Evolutionary conservation across 495 filamentous ascomycete genomes (phyloP).

Genomic region (Hyphodiscus hymeniophilus): DNA sequence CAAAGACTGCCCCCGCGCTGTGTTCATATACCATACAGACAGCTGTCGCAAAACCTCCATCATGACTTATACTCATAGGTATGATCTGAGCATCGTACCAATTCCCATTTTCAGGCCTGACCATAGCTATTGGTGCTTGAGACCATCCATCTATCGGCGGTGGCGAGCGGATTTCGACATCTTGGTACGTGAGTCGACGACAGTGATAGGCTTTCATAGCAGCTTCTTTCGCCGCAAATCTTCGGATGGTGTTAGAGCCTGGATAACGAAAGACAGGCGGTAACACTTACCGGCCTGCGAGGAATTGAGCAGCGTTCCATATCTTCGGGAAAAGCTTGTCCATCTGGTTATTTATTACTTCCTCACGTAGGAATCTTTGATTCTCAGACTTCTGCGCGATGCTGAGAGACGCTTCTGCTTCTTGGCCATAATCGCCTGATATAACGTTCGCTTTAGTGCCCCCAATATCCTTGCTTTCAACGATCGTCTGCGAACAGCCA

Average conservation of each 20-base stretch:
- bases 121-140: constrained; percentile 11
- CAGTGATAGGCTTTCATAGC: constrained; percentile 49
- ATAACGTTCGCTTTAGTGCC: too few relatives aligned
- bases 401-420: too few relatives aligned
- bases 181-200: constrained; percentile 33
- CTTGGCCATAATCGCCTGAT: not conserved
- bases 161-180: constrained; percentile 32
- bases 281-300: constrained; percentile 43
- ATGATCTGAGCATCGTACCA: constrained; percentile 14
- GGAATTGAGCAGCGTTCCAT: constrained; percentile 18
- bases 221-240: constrained; percentile 60
- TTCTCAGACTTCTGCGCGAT: too few relatives aligned
- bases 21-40: constrained; percentile 25
- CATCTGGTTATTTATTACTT: not conserved
- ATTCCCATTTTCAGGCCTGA: constrained; percentile 3
- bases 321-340: not conserved
- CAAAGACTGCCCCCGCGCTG: too few relatives aligned
- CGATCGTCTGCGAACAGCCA: too few relatives aligned
- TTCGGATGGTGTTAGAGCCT: constrained; percentile 18
- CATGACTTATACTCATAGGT: constrained; percentile 38
- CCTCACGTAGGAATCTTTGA: too few relatives aligned
- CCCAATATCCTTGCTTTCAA: too few relatives aligned
- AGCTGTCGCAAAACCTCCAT: constrained; percentile 39
- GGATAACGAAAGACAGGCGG: constrained; percentile 2
- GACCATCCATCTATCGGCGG: constrained; percentile 6